Conservation (phyloP, 2,329 filamentous ascomycete genomes). For the Teratosphaeria pseudoeucalypti region DNA sequence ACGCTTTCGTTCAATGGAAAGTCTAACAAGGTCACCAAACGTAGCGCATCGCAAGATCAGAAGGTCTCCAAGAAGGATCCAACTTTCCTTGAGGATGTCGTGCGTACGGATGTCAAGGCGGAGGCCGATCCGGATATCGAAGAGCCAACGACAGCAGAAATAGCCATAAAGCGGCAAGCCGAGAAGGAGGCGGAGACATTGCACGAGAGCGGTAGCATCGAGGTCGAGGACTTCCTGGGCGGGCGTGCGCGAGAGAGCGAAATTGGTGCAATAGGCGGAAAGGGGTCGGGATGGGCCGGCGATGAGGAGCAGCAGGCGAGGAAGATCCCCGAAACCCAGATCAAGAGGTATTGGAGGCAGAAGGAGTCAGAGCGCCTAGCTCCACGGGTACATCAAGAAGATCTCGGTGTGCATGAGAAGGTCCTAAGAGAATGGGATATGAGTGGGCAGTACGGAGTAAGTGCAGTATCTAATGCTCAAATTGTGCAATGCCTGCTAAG, state of each 20-base stretch:
- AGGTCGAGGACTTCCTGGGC: constrained; percentile 22
- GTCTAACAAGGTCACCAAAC: constrained; percentile 45
- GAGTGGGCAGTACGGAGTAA: constrained; percentile 80
- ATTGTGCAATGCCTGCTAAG: neutral
- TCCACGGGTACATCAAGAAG: constrained; percentile 66
- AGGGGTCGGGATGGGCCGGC: constrained; percentile 23
- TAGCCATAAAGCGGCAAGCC: constrained; percentile 29
- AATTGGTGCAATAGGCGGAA: constrained; percentile 37
- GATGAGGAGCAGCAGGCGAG: constrained; percentile 48
- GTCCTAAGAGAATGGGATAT: constrained; percentile 87
- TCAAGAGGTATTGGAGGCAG: constrained; percentile 65
- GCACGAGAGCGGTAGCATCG: constrained; percentile 7
- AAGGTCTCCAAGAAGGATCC: constrained; percentile 29
- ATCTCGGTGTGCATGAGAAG: constrained; percentile 65
- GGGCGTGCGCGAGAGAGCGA: constrained; percentile 18
- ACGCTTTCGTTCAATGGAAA: constrained; percentile 54
- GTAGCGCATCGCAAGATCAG: constrained; percentile 28
- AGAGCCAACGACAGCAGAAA: constrained; percentile 30
- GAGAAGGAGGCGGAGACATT: constrained; percentile 24
- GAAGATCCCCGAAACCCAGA: constrained; percentile 55
- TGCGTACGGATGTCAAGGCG: constrained; percentile 16
- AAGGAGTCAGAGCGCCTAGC: constrained; percentile 61
- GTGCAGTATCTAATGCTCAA: constrained; percentile 27
- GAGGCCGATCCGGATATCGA: constrained; percentile 17
- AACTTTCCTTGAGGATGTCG: constrained; percentile 24